Conservation (phyloP, 2,329 filamentous ascomycete species). For the Aspergillus sp. region DNA sequence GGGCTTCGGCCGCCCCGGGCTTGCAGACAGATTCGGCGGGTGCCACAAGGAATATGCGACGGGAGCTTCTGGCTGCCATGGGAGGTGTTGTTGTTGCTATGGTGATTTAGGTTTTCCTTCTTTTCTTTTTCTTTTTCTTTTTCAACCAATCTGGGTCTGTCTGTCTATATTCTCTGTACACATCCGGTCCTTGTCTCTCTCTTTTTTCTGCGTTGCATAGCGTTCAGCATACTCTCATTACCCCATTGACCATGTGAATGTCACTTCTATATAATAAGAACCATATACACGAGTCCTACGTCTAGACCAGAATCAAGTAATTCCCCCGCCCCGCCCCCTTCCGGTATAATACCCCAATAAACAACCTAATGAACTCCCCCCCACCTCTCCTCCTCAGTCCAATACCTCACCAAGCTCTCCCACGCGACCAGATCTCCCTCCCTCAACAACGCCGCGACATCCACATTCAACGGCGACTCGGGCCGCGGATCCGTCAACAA, state of each 20-base stretch:
- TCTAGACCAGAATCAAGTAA: too few species aligned
- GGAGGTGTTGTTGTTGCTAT: constrained; percentile 35
- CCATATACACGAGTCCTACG: too few species aligned
- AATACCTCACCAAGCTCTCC: constrained; percentile 42
- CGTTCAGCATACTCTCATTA: neutral
- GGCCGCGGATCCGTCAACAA: constrained; percentile 38
- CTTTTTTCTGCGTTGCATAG: neutral
- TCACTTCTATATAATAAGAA: too few species aligned
- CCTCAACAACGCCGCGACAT: constrained; percentile 39
- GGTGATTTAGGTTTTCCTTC: constrained; percentile 21
- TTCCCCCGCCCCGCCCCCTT: too few species aligned
- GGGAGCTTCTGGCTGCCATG: constrained; percentile 32
- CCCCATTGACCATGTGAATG: neutral
- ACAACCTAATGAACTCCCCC: neutral
- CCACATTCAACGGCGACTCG: constrained; percentile 43
- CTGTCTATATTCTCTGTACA: too few species aligned
- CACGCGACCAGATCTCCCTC: constrained; percentile 38
- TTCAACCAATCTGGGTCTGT: neutral
- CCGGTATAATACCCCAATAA: neutral
- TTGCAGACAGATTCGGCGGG: constrained; percentile 34
- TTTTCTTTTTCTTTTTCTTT: neutral
- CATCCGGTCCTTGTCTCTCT: neutral
- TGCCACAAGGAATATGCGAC: constrained; percentile 19
- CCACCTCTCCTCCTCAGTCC: constrained; percentile 41
- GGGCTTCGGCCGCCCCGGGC: constrained; percentile 23